Percentiles rank a stretch among this genome's conserved stretches.
phyloP scores from a whole-genome alignment of 1,139 yeast genomes.

The Scheffersomyces titani region DNA sequence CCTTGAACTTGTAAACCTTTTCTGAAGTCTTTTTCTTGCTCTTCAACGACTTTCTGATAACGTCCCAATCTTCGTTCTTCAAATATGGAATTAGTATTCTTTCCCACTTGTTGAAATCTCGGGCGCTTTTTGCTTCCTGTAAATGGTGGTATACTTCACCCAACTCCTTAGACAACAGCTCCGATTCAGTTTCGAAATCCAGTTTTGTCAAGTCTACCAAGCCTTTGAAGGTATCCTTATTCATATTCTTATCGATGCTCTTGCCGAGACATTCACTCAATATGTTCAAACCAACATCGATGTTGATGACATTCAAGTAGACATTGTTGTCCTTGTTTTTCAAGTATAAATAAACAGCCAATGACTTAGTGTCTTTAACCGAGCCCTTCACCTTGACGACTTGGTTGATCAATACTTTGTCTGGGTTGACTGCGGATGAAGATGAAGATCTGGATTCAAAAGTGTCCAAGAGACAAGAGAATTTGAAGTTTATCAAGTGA shows the following conservation, averaged over 20 bases:
- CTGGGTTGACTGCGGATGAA: constrained; percentile 12
- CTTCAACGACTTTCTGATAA: constrained; percentile 18
- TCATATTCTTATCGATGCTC: constrained; percentile 36
- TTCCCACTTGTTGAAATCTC: constrained; percentile 31
- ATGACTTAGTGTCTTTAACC: constrained; percentile 37
- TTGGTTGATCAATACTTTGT: constrained; percentile 31
- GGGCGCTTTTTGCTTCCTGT: constrained; percentile 15
- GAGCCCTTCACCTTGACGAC: constrained; percentile 49
- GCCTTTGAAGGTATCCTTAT: constrained; percentile 11
- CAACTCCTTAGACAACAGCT: constrained; percentile 20
- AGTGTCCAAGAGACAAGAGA: constrained; percentile 43
- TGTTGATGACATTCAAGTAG: constrained; percentile 47
- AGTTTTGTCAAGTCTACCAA: constrained; percentile 21
- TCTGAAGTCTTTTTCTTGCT: constrained; percentile 11
- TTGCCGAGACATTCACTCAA: constrained; percentile 74
- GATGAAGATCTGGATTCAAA: constrained; percentile 16
- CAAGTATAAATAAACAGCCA: constrained; percentile 44
- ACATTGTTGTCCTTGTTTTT: constrained; percentile 46
- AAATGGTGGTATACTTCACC: constrained; percentile 25
- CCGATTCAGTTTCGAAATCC: constrained; percentile 20
- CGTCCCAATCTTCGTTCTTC: constrained; percentile 29
- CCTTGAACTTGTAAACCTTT: constrained; percentile 27
- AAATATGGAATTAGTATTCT: constrained; percentile 33
- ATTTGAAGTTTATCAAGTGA: constrained; percentile 46
- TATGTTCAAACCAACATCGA: constrained; percentile 70